These are phyloP conservation scores for Uromyces viciae-fabae DNA, from an alignment of 1,284 basidiomycete species.

Conservation along the genomic window DNA sequence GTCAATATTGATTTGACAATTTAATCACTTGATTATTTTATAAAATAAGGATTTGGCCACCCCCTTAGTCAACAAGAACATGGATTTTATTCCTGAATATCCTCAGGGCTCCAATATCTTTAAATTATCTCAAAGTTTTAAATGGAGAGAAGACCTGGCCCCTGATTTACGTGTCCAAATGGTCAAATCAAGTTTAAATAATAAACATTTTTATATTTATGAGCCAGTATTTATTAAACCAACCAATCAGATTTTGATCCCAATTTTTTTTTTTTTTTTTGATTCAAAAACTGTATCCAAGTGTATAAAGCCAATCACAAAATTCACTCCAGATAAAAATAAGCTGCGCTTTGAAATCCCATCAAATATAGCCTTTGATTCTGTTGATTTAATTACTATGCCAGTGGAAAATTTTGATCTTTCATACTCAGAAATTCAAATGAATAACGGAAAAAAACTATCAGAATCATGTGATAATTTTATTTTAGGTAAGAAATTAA, in stretches of 20 bases:
- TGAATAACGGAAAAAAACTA: neutral
- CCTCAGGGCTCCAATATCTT: neutral
- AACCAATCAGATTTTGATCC: neutral
- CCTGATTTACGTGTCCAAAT: neutral
- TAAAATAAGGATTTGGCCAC: neutral
- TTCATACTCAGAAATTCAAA: neutral
- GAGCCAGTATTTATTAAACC: neutral
- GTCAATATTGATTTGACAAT: neutral
- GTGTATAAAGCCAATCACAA: neutral
- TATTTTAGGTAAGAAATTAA: neutral
- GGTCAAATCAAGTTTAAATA: neutral
- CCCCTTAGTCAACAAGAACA: neutral
- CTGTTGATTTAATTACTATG: neutral
- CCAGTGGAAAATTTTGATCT: neutral
- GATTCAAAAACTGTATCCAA: neutral
- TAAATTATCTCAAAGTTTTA: slow-evolving; percentile 3
- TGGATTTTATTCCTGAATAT: neutral
- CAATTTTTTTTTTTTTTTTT: neutral
- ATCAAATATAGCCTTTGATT: neutral
- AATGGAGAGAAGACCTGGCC: neutral
- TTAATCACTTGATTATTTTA: neutral
- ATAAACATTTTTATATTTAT: slow-evolving; percentile 5
- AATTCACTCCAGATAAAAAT: neutral
- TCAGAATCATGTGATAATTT: neutral
- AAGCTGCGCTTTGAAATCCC: neutral